Percentiles rank a stretch among this genome's conserved stretches.
These are phyloP conservation scores for Boletus rubescentipes DNA, from an alignment of 768 basidiomycete species.

Conservation along the genomic window DNA sequence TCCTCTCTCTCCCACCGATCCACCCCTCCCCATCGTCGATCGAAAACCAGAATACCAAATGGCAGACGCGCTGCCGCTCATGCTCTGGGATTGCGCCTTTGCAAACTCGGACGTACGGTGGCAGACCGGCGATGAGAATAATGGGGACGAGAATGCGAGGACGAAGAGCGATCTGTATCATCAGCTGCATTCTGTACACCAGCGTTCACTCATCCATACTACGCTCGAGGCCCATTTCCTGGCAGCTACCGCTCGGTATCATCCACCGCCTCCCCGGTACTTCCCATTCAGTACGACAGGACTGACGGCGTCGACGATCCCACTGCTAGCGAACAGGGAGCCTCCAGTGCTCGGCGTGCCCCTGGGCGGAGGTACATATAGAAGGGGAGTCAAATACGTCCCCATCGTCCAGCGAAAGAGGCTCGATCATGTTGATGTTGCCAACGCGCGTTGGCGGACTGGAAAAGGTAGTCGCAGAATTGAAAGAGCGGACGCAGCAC, in stretches of 20 bases:
- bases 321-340: slow-evolving; percentile 13
- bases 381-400: slow-evolving; percentile 60
- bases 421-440: slow-evolving; percentile 65
- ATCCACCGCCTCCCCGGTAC: slow-evolving; percentile 40
- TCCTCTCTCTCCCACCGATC: neutral
- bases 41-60: slow-evolving; percentile 90
- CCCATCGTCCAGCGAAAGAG: slow-evolving; percentile 67
- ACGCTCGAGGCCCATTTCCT: slow-evolving; percentile 68
- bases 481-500: slow-evolving; percentile 29
- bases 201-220: slow-evolving; percentile 62
- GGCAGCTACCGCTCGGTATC: slow-evolving; percentile 50
- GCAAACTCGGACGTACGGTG: slow-evolving; percentile 64
- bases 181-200: slow-evolving; percentile 52
- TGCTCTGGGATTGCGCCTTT: slow-evolving; percentile 90
- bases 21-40: slow-evolving; percentile 51
- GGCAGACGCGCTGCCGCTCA: slow-evolving; percentile 87
- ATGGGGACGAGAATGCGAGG: slow-evolving; percentile 23
- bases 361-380: slow-evolving; percentile 69
- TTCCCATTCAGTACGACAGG: slow-evolving; percentile 37
- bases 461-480: slow-evolving; percentile 58
- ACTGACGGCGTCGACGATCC: slow-evolving; percentile 19
- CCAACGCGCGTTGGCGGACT: slow-evolving; percentile 76
- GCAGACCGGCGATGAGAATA: slow-evolving; percentile 52
- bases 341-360: slow-evolving; percentile 49
- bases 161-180: slow-evolving; percentile 44